Percentiles rank a stretch among this genome's conserved stretches.
These are phyloP conservation scores for Neurospora sp. DNA, from an alignment of 495 filamentous ascomycete species.

Conservation along the genomic window DNA sequence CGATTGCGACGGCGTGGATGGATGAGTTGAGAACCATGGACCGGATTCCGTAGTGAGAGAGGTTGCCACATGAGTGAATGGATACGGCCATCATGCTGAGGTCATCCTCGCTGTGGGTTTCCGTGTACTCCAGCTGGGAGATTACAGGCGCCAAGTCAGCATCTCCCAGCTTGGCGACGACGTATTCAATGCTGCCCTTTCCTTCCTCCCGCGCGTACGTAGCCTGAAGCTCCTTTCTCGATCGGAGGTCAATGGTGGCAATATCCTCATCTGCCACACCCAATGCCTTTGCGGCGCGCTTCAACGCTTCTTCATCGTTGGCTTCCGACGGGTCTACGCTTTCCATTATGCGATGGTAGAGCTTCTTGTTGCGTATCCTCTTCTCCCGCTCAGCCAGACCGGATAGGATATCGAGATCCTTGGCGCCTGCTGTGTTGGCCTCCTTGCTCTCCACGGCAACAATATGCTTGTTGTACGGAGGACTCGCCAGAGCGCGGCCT, in stretches of 20 bases:
- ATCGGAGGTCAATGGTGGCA: slow-evolving; percentile 33
- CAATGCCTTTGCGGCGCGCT: slow-evolving; percentile 26
- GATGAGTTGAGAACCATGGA: slow-evolving; percentile 73
- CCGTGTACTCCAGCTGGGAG: slow-evolving; percentile 25
- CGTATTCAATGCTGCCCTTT: slow-evolving; percentile 59
- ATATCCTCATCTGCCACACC: slow-evolving; percentile 25
- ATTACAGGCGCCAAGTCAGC: slow-evolving; percentile 50
- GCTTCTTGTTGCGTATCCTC: slow-evolving; percentile 66
- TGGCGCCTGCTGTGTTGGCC: slow-evolving; percentile 76
- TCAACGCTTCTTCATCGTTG: slow-evolving; percentile 30
- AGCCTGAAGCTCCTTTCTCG: slow-evolving; percentile 33
- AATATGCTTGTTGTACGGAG: slow-evolving; percentile 76
- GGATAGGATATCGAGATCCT: slow-evolving; percentile 68
- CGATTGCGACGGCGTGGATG: slow-evolving; percentile 81
- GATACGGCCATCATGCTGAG: slow-evolving; percentile 75
- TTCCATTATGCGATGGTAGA: slow-evolving; percentile 43
- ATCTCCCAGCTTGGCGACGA: slow-evolving; percentile 48
- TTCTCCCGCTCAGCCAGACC: slow-evolving; percentile 57
- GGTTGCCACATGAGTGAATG: slow-evolving; percentile 92
- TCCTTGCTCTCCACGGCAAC: slow-evolving; percentile 84
- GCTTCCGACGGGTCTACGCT: slow-evolving; percentile 24
- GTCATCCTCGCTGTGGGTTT: slow-evolving; percentile 20
- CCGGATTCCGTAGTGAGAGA: slow-evolving; percentile 87
- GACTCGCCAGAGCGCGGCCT: slow-evolving; percentile 72
- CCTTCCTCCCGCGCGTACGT: slow-evolving; percentile 41